A percentile compares a stretch with the other conserved stretches of the same genome.
These are phyloP conservation scores for Funneliformis caledonium DNA, from an alignment of 371 early-diverging fungal genomes.

Conservation along the genomic window DNA sequence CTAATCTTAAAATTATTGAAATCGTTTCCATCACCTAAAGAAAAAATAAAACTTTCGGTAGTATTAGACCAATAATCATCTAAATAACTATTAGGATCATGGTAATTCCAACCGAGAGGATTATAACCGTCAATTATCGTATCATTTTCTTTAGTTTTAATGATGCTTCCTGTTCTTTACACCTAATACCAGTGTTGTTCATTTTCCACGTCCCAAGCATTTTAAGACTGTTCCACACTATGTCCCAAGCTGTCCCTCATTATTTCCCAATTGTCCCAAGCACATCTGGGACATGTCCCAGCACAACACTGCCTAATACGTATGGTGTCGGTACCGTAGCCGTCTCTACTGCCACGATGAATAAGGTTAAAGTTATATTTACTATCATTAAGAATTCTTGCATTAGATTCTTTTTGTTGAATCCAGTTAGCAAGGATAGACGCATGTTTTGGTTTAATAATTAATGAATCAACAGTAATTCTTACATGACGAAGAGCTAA, in stretches of 20 bases:
- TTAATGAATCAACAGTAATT: neutral
- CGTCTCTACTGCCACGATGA: conserved; percentile 15
- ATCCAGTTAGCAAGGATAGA: conserved; percentile 10
- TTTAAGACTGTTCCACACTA: too few species aligned
- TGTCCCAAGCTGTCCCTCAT: too few species aligned
- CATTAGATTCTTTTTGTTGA: neutral
- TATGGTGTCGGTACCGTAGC: neutral
- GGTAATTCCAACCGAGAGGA: too few species aligned
- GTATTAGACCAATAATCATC: too few species aligned
- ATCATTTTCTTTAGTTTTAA: neutral
- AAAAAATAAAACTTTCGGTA: too few species aligned
- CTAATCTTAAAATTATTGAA: too few species aligned
- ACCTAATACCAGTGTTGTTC: neutral
- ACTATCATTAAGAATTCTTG: neutral
- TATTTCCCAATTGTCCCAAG: too few species aligned
- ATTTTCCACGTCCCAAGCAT: too few species aligned
- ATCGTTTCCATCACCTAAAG: too few species aligned
- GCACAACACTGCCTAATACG: neutral
- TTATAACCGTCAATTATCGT: conserved; percentile 34
- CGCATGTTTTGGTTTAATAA: conserved; percentile 30
- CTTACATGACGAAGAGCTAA: neutral
- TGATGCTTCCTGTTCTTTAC: neutral
- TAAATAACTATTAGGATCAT: too few species aligned
- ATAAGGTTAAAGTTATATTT: conserved; percentile 17
- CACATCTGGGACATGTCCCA: too few species aligned